These are phyloP conservation scores for Picea sitchensis DNA, from an alignment of 75 land plant species.

Conservation along the genomic window DNA sequence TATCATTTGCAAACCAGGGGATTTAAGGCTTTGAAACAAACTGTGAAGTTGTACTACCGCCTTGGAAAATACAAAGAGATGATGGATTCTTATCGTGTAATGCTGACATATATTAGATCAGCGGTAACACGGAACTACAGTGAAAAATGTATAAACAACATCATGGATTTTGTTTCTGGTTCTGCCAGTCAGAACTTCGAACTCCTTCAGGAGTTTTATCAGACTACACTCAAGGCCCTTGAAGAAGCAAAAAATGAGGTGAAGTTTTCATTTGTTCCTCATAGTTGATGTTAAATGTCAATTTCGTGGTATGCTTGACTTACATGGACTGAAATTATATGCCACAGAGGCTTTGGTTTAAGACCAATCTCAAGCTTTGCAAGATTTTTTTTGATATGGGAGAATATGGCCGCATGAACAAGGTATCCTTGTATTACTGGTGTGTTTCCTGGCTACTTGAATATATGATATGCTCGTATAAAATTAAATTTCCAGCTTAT, in stretches of 20 bases:
- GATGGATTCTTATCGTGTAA: constrained; percentile 95
- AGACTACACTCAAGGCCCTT: constrained; percentile 89
- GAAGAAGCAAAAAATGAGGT: constrained; percentile 99
- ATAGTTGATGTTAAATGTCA: neutral
- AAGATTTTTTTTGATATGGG: constrained; percentile 97
- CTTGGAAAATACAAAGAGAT: constrained; percentile 84
- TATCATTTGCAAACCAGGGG: constrained; percentile 59
- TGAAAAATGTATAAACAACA: constrained; percentile 96
- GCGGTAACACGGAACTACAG: constrained; percentile 95
- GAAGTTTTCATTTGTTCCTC: neutral
- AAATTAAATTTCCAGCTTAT: neutral
- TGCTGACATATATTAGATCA: constrained; percentile 95
- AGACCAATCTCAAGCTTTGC: constrained; percentile 94
- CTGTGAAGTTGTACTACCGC: constrained; percentile 92
- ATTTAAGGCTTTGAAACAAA: constrained; percentile 96
- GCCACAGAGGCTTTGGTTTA: constrained; percentile 93
- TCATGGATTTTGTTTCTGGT: constrained; percentile 94
- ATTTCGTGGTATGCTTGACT: neutral
- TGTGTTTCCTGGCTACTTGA: neutral
- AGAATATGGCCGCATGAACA: constrained; percentile 97
- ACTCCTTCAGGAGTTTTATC: constrained; percentile 89
- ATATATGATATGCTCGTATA: neutral
- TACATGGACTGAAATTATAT: neutral
- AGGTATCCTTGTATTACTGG: constrained; percentile 40
- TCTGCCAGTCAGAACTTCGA: constrained; percentile 80